phyloP scores from a whole-genome alignment of 2,329 filamentous ascomycete species.

The Cryphonectria parasitica region DNA sequence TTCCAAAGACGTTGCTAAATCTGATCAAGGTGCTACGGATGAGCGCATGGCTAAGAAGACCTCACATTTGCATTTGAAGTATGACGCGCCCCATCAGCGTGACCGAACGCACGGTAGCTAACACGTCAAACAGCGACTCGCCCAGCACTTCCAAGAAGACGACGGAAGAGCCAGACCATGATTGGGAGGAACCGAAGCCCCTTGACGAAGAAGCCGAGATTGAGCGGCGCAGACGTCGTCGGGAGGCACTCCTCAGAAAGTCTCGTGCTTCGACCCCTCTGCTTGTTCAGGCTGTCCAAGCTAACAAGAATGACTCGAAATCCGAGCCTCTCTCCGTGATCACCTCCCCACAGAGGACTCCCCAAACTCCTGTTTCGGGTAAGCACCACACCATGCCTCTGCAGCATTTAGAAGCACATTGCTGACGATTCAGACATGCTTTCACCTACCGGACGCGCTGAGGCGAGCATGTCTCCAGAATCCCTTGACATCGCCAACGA shows the following conservation, averaged over 20 bases:
- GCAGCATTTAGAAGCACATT: neutral
- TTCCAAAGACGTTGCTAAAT: conserved; percentile 70
- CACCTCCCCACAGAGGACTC: conserved; percentile 45
- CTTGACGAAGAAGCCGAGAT: conserved; percentile 82
- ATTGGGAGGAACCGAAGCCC: conserved; percentile 60
- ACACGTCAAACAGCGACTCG: conserved; percentile 19
- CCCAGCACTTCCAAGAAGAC: conserved; percentile 16
- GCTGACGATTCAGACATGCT: conserved; percentile 30
- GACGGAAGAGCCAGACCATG: conserved; percentile 35
- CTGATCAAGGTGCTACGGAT: conserved; percentile 62
- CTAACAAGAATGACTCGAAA: conserved; percentile 59
- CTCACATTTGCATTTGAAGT: conserved; percentile 42
- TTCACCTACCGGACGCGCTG: conserved; percentile 43
- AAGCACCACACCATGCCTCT: conserved; percentile 33
- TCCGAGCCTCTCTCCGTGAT: conserved; percentile 55
- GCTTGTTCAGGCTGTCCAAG: conserved; percentile 73
- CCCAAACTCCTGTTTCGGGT: conserved; percentile 54
- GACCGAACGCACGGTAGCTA: neutral
- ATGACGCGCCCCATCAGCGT: conserved; percentile 28
- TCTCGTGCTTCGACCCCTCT: conserved; percentile 75
- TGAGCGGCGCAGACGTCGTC: conserved; percentile 80
- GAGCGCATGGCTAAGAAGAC: conserved; percentile 41
- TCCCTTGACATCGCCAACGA: conserved; percentile 69
- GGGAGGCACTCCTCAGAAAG: conserved; percentile 85
- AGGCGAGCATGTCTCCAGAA: conserved; percentile 58